Evolutionary conservation across 2,329 filamentous ascomycete genomes (phyloP).

Genomic region (Ophiocordyceps polyrhachis-furcata): DNA sequence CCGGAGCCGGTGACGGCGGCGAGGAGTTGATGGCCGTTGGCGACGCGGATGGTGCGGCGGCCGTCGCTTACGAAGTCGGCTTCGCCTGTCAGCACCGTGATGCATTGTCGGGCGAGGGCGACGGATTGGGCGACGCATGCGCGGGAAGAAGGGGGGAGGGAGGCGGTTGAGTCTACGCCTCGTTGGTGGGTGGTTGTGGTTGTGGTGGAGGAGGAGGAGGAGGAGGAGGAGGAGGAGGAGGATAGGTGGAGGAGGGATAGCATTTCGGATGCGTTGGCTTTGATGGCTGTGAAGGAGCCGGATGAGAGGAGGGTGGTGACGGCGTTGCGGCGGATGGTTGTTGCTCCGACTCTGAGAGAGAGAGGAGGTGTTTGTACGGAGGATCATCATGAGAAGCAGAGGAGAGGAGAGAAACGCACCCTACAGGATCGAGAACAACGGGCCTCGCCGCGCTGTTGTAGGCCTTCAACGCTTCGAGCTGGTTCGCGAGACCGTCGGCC

Average conservation of each 20-base stretch:
- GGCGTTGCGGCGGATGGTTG: constrained; percentile 49
- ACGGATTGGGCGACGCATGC: constrained; percentile 44
- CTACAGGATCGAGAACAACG: constrained; percentile 76
- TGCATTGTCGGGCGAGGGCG: constrained; percentile 48
- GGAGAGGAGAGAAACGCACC: constrained; percentile 24
- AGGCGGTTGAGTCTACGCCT: constrained; percentile 65
- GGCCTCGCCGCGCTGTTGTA: constrained; percentile 66
- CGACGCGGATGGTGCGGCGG: constrained; percentile 41
- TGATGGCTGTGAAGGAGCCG: constrained; percentile 75
- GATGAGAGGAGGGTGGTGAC: constrained; percentile 50
- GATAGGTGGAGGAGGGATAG: constrained; percentile 44
- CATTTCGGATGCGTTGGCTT: constrained; percentile 87
- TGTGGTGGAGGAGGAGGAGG: too few species aligned
- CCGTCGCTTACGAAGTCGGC: constrained; percentile 68
- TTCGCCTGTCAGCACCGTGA: constrained; percentile 68
- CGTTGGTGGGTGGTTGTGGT: too few species aligned
- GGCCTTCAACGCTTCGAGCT: constrained; percentile 53
- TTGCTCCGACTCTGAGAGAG: constrained; percentile 54
- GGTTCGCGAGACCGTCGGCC: constrained; percentile 52
- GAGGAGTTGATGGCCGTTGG: constrained; percentile 59
- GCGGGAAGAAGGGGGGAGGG: constrained; percentile 29
- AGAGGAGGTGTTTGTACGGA: too few species aligned
- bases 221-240: too few species aligned
- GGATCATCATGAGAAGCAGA: too few species aligned
- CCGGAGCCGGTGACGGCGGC: constrained; percentile 62